Base-by-base conservation (phyloP, 2,329 filamentous ascomycete genomes). In the Calonectria hongkongensis region DNA sequence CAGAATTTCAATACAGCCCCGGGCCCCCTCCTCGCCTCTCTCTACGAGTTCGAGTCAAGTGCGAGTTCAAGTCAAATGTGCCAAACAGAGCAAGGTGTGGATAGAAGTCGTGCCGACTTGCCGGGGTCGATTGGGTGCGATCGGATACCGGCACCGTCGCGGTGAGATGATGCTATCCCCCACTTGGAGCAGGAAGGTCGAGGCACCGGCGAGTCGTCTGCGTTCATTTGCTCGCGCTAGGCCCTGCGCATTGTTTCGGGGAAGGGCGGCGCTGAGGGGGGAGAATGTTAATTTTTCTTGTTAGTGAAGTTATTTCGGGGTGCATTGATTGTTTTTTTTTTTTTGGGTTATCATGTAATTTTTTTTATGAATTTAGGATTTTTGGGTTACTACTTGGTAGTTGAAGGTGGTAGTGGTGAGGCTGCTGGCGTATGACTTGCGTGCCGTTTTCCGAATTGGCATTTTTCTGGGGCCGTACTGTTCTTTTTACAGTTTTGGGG, bases 111-210 rank as follows among this genome's bases (percentile, higher is more conserved):
- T 79, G 78, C 75, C 78, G 78, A 79, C 78, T 78, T 79, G 76
- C 78, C 78, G 78, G 78, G 78, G 75, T 80, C 76, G 72, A 79
- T 79, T 79, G 78, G 78, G 71, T 58, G 74, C 75, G 75, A 79
- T 79, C 78, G 78, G 78, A 78, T 79, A 79, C 74, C 78, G 78
- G 78, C 78, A 79, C 78, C 41, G 73, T 73, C 78, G 78, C 78
- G 78, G 78, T 79, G 76, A 79, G 78, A 78, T 79, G 78, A 79
- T 78, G 74, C 76, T 78, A 77, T 79, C 67, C 72, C 60, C 76
- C 77, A 77, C 77, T 77, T 73, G 10, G 65, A 66, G n/a, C 58
- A 47, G 41, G n/a, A 33, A 28, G 39, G 58, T 36, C 51, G 28
- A 56, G 18, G 51, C 51, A 56, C 51, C 51, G 41, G 39, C 58